These are phyloP conservation scores for Moesziomyces sp. DNA, from an alignment of 1,284 basidiomycete genomes.

Conservation along the genomic window DNA sequence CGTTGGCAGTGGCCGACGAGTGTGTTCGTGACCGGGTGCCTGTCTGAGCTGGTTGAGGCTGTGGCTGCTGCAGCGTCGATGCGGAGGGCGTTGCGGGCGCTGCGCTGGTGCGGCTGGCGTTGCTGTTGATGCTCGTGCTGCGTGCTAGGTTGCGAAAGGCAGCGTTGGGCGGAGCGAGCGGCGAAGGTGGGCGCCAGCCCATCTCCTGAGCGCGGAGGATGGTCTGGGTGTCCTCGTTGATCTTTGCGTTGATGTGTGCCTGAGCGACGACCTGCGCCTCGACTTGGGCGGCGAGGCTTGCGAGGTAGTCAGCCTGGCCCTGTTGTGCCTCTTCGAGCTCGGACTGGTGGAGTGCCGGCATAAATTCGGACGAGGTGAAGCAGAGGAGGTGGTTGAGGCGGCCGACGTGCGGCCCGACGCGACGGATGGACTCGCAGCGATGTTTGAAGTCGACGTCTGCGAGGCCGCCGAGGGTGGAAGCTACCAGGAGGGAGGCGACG, in stretches of 20 bases:
- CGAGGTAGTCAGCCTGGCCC: slow-evolving; percentile 50
- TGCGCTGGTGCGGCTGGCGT: slow-evolving; percentile 5
- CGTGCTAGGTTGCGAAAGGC: slow-evolving; percentile 22
- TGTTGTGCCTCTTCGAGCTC: slow-evolving; percentile 53
- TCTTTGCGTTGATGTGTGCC: slow-evolving; percentile 46
- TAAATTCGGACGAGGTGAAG: slow-evolving; percentile 57
- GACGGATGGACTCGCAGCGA: slow-evolving; percentile 60
- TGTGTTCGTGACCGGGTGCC: slow-evolving; percentile 7
- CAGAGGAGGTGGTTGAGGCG: slow-evolving; percentile 56
- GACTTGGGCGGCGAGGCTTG: slow-evolving; percentile 43
- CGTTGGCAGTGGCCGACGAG: slow-evolving; percentile 3
- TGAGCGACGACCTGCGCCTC: slow-evolving; percentile 36
- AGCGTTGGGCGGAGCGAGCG: slow-evolving; percentile 11
- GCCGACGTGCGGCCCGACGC: slow-evolving; percentile 55
- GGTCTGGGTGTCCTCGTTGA: slow-evolving; percentile 43
- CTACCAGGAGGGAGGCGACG: slow-evolving; percentile 47
- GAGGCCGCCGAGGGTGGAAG: slow-evolving; percentile 56
- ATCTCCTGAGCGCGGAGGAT: slow-evolving; percentile 49
- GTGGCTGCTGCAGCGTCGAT: slow-evolving; percentile 15
- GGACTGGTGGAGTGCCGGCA: slow-evolving; percentile 58
- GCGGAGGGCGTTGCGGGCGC: slow-evolving; percentile 1
- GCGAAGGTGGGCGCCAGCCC: slow-evolving; percentile 54
- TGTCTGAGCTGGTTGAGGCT: neutral
- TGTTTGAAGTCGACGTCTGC: slow-evolving; percentile 62
- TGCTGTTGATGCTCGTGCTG: slow-evolving; percentile 35